A percentile compares a stretch with the other conserved stretches of the same genome.
Conservation (phyloP, 345 rosid genomes). For the Angophora floribunda region DNA sequence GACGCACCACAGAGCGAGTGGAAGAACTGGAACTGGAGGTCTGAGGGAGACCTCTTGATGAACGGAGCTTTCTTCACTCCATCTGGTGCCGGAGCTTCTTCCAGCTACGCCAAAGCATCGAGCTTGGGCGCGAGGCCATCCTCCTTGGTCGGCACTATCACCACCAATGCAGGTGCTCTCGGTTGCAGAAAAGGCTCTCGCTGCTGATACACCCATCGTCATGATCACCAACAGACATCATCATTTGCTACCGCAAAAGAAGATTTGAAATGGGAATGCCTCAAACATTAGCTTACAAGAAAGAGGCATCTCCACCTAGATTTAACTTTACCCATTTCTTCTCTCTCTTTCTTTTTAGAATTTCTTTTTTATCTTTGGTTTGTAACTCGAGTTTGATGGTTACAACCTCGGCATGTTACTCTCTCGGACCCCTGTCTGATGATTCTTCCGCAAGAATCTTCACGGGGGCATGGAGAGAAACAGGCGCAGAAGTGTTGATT, state of each 20-base stretch:
- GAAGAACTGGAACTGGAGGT: constrained; percentile 77
- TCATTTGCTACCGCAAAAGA: neutral
- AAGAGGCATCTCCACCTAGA: neutral
- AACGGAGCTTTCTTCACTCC: constrained; percentile 69
- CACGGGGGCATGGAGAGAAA: constrained; percentile 15
- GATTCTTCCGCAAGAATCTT: constrained; percentile 25
- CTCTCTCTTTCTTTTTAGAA: neutral
- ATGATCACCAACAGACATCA: neutral
- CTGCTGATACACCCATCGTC: constrained; percentile 34
- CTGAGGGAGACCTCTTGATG: constrained; percentile 56
- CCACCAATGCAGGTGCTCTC: constrained; percentile 50
- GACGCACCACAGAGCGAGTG: constrained; percentile 63
- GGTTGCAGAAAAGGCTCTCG: constrained; percentile 49
- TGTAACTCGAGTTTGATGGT: constrained; percentile 1
- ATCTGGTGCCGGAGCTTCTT: constrained; percentile 58
- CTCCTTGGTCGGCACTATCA: constrained; percentile 48
- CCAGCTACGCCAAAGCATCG: constrained; percentile 72
- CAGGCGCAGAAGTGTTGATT: constrained; percentile 41
- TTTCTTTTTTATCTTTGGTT: neutral
- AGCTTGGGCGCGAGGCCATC: constrained; percentile 77
- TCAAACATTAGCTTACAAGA: neutral
- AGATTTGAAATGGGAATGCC: neutral
- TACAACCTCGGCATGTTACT: constrained; percentile 57
- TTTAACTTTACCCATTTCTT: neutral
- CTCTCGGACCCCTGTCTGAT: constrained; percentile 13